Evolutionary conservation across 306 rosid species (phyloP).

Genomic region (Medicago arabica): DNA sequence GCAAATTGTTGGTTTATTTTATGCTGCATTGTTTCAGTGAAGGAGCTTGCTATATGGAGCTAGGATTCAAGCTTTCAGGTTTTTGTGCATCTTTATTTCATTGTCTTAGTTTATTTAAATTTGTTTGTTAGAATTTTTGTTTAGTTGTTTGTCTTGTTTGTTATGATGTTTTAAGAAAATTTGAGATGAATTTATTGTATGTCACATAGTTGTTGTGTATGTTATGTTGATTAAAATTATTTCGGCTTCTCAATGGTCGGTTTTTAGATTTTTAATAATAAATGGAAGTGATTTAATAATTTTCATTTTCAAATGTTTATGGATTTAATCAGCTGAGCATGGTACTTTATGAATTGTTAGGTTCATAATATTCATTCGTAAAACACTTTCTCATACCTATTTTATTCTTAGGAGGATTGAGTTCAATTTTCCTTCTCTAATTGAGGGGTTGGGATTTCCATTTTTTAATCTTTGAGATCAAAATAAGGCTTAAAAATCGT

Average conservation of each 20-base stretch:
- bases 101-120: not conserved
- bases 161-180: slow-evolving; percentile 17
- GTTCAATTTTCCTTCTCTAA: too few species aligned
- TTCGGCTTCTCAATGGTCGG: not conserved
- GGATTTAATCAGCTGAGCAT: slow-evolving; percentile 16
- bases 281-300: slow-evolving; percentile 1
- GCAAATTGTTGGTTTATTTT: not conserved
- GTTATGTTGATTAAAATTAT: too few species aligned
- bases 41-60: not conserved
- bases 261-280: slow-evolving; percentile 32
- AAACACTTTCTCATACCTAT: not conserved
- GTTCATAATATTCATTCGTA: not conserved
- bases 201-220: not conserved
- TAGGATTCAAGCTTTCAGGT: slow-evolving; percentile 30
- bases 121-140: not conserved
- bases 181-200: slow-evolving; percentile 13
- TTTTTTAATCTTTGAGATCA: not conserved
- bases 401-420: too few species aligned
- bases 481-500: not conserved
- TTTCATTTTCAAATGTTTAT: not conserved
- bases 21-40: not conserved
- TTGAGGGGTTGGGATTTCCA: not conserved
- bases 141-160: not conserved
- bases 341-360: not conserved
- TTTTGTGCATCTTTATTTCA: slow-evolving; percentile 25